Evolutionary conservation across 345 rosid genomes (phyloP).

Genomic region (Microcos paniculata): DNA sequence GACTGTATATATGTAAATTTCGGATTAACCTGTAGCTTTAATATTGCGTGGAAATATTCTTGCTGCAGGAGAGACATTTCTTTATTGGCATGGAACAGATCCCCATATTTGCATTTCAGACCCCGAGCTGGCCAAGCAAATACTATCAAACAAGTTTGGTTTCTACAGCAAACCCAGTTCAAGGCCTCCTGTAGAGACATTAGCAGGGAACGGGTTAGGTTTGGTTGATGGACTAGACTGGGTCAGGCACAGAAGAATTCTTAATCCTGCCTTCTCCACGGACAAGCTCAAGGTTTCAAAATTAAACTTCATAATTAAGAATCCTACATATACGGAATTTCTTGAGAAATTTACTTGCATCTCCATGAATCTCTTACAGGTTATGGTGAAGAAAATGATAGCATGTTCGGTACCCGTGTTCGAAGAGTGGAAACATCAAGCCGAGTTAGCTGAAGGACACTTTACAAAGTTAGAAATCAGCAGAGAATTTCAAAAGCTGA

Average conservation of each 20-base stretch:
- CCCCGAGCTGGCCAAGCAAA: conserved; percentile 40
- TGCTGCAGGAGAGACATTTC: conserved; percentile 39
- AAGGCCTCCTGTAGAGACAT: conserved; percentile 16
- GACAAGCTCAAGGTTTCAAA: conserved; percentile 46
- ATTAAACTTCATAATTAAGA: no score
- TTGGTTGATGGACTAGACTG: conserved; percentile 37
- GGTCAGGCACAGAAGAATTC: conserved; percentile 39
- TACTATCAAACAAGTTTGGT: conserved; percentile 41
- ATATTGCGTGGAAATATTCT: no score
- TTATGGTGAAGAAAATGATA: conserved; percentile 22
- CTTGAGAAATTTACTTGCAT: not conserved
- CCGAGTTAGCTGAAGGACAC: not conserved
- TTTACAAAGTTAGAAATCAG: conserved; percentile 19
- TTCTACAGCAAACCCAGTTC: conserved; percentile 28
- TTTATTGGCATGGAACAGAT: conserved; percentile 44
- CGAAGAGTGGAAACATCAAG: conserved; percentile 38
- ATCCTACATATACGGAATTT: not conserved
- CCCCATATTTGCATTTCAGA: conserved; percentile 40
- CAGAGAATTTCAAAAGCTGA: conserved; percentile 34
- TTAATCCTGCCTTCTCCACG: conserved; percentile 46
- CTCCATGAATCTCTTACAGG: conserved; percentile 17
- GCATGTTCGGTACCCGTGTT: conserved; percentile 26
- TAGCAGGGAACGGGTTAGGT: conserved; percentile 41
- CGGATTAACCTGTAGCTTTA: no score
- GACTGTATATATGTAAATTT: no score